Conservation (phyloP, 2,329 filamentous ascomycete genomes). For the Cladosporium colombiae region DNA sequence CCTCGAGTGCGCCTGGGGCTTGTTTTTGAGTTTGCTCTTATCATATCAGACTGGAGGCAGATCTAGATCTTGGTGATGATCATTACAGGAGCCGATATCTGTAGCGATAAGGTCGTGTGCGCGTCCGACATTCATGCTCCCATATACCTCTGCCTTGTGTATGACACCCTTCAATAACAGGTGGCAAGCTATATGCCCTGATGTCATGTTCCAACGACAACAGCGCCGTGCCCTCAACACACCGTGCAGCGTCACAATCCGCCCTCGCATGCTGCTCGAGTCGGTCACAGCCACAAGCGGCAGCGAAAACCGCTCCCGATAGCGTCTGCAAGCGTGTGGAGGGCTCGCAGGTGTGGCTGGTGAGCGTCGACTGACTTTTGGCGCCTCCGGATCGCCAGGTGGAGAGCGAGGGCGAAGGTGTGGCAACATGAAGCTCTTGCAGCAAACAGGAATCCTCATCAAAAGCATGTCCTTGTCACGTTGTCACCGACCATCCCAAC, state of each 20-base stretch:
- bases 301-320: not conserved
- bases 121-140: too few relatives aligned
- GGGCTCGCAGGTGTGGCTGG: not conserved
- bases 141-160: not conserved
- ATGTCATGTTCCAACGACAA: not conserved
- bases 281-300: slow-evolving; percentile 1
- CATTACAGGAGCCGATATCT: not conserved
- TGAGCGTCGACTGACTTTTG: not conserved
- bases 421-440: not conserved
- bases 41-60: not conserved
- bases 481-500: not conserved
- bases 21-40: not conserved
- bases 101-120: too few relatives aligned
- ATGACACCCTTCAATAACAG: not conserved
- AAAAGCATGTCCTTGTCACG: not conserved
- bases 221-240: not conserved
- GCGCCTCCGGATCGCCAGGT: not conserved
- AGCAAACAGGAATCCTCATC: not conserved
- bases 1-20: not conserved
- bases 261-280: not conserved
- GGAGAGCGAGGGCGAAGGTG: not conserved
- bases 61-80: slow-evolving; percentile 1
- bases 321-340: slow-evolving; percentile 1
- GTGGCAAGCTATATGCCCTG: not conserved
- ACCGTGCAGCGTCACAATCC: not conserved